phyloP scores from a whole-genome alignment of 768 basidiomycete genomes.

The Chiua virens region DNA sequence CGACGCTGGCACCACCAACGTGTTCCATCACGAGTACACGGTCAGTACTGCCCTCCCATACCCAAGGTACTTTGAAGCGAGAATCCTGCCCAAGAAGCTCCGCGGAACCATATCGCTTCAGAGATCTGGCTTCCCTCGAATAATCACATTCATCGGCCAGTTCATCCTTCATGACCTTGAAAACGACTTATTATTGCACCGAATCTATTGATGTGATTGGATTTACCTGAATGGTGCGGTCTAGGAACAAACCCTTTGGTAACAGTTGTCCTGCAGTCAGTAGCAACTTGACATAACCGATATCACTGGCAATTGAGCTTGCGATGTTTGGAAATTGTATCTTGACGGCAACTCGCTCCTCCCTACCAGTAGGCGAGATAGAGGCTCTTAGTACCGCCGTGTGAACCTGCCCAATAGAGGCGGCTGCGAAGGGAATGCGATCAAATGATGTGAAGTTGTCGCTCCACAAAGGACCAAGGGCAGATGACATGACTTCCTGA shows the following conservation, averaged over 20 bases:
- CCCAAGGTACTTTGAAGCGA: conserved; percentile 83
- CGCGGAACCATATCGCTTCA: conserved; percentile 56
- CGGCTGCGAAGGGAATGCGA: conserved; percentile 88
- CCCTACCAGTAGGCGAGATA: conserved; percentile 52
- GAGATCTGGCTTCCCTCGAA: conserved; percentile 72
- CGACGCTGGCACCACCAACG: conserved; percentile 80
- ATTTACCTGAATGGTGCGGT: conserved; percentile 74
- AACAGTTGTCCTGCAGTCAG: conserved; percentile 78
- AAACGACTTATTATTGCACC: background rate
- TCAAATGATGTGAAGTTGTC: conserved; percentile 72
- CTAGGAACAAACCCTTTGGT: conserved; percentile 87
- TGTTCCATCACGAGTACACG: conserved; percentile 89
- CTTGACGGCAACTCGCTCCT: conserved; percentile 74
- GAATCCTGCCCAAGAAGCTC: conserved; percentile 53
- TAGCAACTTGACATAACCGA: conserved; percentile 81
- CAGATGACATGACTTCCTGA: conserved; percentile 68
- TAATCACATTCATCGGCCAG: conserved; percentile 94
- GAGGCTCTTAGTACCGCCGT: conserved; percentile 57
- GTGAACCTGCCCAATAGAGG: conserved; percentile 98
- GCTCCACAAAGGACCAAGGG: conserved; percentile 77
- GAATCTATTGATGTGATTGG: background rate
- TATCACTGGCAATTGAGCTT: conserved; percentile 82
- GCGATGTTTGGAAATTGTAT: conserved; percentile 94
- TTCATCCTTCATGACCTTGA: conserved; percentile 85
- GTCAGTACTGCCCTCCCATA: conserved; percentile 78